These are phyloP conservation scores for Galerina sulciceps DNA, from an alignment of 768 basidiomycete genomes.

Conservation along the genomic window DNA sequence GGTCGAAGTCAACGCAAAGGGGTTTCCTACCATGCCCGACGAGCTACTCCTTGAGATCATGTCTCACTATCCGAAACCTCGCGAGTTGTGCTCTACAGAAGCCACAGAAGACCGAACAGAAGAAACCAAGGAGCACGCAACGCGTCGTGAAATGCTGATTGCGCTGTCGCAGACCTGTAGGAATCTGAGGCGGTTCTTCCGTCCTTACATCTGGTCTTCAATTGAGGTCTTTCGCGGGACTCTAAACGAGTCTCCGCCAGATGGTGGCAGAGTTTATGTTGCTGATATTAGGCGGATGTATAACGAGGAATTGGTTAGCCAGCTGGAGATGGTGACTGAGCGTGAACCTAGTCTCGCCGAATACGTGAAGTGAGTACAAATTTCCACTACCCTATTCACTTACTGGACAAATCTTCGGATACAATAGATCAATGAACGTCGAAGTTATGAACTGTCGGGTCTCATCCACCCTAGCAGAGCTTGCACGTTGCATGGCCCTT, in stretches of 20 bases:
- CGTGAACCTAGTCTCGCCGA: conserved; percentile 13
- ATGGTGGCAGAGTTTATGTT: background rate
- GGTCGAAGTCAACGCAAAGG: no score
- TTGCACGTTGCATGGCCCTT: conserved; percentile 24
- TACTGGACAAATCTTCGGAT: background rate
- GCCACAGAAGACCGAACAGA: no score
- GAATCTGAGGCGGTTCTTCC: background rate
- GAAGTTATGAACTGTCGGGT: conserved; percentile 11
- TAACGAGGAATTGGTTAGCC: conserved; percentile 9
- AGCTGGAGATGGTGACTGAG: conserved; percentile 13
- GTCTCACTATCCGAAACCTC: background rate
- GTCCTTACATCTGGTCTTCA: background rate
- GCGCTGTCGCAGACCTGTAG: background rate
- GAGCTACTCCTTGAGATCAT: background rate
- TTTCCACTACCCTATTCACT: background rate
- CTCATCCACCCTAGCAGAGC: conserved; percentile 20
- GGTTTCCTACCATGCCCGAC: no score
- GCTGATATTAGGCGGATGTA: background rate
- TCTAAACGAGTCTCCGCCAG: background rate
- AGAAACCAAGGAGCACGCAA: background rate
- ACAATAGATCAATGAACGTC: conserved; percentile 19
- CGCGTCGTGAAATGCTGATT: background rate
- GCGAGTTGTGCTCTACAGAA: background rate
- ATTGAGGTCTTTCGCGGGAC: background rate
- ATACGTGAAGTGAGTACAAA: conserved; percentile 2